These are phyloP conservation scores for Xylaria bambusicola DNA, from an alignment of 495 filamentous ascomycete genomes.

Conservation along the genomic window DNA sequence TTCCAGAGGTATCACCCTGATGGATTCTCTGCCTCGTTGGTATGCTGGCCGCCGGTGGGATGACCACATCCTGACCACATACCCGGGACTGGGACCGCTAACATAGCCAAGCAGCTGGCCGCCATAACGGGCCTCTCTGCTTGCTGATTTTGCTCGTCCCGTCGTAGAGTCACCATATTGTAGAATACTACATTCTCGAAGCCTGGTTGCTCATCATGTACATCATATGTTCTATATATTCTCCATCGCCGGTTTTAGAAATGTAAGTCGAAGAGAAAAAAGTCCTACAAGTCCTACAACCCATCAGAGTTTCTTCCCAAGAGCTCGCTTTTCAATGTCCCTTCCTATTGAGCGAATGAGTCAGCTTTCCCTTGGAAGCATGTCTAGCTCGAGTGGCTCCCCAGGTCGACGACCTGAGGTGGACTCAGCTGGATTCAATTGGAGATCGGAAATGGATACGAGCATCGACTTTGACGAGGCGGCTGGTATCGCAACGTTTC, in stretches of 20 bases:
- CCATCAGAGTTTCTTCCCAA: background rate
- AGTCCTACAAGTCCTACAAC: slow-evolving; percentile 9
- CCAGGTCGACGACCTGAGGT: slow-evolving; percentile 29
- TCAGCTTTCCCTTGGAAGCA: slow-evolving; percentile 44
- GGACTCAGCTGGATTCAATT: slow-evolving; percentile 30
- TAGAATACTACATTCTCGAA: background rate
- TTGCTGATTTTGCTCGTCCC: slow-evolving; percentile 9
- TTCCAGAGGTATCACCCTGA: slow-evolving; percentile 2
- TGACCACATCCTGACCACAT: slow-evolving; percentile 6
- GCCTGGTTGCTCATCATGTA: background rate
- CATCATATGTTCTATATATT: slow-evolving; percentile 29
- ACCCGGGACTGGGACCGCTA: background rate
- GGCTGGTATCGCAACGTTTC: slow-evolving; percentile 33
- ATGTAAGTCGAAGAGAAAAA: no score
- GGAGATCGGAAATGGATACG: slow-evolving; percentile 22
- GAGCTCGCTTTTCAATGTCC: slow-evolving; percentile 26
- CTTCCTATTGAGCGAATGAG: slow-evolving; percentile 40
- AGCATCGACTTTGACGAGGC: slow-evolving; percentile 39
- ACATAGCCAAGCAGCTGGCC: slow-evolving; percentile 21
- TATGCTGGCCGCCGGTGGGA: background rate
- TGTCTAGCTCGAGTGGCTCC: slow-evolving; percentile 28
- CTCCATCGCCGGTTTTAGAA: slow-evolving; percentile 8
- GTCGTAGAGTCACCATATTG: no score
- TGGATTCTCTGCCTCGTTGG: slow-evolving; percentile 17
- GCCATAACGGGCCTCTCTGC: slow-evolving; percentile 21